Conservation (phyloP, 2,329 filamentous ascomycete genomes). For the Trichoderma arundinaceum region DNA sequence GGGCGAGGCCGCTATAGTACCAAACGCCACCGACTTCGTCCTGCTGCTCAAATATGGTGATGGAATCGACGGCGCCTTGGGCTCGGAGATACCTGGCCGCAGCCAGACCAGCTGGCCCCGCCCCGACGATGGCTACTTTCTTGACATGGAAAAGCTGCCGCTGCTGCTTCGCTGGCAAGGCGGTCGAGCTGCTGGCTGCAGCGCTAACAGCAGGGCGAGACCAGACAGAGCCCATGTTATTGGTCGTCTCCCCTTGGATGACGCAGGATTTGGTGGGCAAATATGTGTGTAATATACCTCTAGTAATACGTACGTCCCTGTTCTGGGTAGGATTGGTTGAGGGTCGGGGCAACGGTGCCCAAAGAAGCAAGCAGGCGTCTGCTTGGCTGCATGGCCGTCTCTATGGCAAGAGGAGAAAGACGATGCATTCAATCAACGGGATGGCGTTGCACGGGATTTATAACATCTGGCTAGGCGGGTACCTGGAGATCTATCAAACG, state of each 20-base stretch:
- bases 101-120: slow-evolving; percentile 78
- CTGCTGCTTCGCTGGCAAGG: slow-evolving; percentile 35
- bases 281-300: slow-evolving; percentile 9
- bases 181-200: slow-evolving; percentile 36
- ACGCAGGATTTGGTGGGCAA: not conserved
- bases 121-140: slow-evolving; percentile 78
- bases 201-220: slow-evolving; percentile 33
- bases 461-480: not conserved
- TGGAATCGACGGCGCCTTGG: slow-evolving; percentile 67
- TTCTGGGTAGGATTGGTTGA: not conserved
- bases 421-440: not conserved
- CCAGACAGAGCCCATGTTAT: slow-evolving; percentile 27
- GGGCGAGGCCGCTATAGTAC: slow-evolving; percentile 70
- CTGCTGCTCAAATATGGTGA: slow-evolving; percentile 85
- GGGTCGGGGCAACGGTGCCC: not conserved
- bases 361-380: slow-evolving; percentile 3
- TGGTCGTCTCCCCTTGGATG: not conserved
- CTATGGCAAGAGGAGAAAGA: not conserved
- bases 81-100: slow-evolving; percentile 81
- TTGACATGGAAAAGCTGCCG: slow-evolving; percentile 55
- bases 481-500: not conserved
- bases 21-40: slow-evolving; percentile 79
- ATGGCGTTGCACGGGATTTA: not conserved
- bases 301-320: not conserved
- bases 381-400: slow-evolving; percentile 6